Percentiles rank a stretch among this genome's conserved stretches.
Conservation (phyloP, 1,284 basidiomycete genomes). For the Fomitopsis betulina region DNA sequence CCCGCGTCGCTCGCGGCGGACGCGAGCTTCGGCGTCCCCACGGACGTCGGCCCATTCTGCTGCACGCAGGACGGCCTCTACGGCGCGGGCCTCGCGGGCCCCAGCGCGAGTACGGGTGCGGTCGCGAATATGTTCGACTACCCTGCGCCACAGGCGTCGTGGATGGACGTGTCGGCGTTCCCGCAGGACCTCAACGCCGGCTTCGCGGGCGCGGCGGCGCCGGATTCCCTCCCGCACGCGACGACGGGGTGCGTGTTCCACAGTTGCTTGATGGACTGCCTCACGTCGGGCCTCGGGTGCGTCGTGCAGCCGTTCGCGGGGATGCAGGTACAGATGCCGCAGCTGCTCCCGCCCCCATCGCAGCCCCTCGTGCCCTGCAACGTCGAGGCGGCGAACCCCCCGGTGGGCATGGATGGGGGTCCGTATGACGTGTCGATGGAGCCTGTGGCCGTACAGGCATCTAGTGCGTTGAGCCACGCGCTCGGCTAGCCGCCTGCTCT, state of each 20-base stretch:
- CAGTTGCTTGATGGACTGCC: conserved; percentile 18
- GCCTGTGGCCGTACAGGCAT: conserved; percentile 12
- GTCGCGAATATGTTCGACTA: conserved; percentile 1
- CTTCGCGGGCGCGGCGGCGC: not conserved
- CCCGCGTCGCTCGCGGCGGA: not conserved
- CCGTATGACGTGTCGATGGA: conserved; percentile 1
- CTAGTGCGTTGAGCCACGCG: conserved; percentile 19
- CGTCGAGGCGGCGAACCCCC: not conserved
- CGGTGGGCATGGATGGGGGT: not conserved
- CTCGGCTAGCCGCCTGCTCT: conserved; percentile 10
- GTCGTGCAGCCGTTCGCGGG: not conserved
- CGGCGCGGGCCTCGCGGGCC: not conserved
- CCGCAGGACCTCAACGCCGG: not conserved
- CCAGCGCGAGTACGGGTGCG: not conserved
- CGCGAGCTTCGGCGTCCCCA: conserved; percentile 1
- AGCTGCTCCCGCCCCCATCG: not conserved
- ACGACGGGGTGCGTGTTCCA: conserved; percentile 18
- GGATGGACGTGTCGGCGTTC: conserved; percentile 14
- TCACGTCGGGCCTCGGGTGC: conserved; percentile 1
- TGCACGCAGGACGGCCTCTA: conserved; percentile 2
- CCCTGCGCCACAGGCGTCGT: conserved; percentile 4
- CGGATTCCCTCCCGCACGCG: not conserved
- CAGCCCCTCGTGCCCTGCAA: not conserved
- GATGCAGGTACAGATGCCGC: not conserved
- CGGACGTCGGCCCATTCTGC: not conserved